Conservation (phyloP, 257 asterid species). For the Solanum sitiens region DNA sequence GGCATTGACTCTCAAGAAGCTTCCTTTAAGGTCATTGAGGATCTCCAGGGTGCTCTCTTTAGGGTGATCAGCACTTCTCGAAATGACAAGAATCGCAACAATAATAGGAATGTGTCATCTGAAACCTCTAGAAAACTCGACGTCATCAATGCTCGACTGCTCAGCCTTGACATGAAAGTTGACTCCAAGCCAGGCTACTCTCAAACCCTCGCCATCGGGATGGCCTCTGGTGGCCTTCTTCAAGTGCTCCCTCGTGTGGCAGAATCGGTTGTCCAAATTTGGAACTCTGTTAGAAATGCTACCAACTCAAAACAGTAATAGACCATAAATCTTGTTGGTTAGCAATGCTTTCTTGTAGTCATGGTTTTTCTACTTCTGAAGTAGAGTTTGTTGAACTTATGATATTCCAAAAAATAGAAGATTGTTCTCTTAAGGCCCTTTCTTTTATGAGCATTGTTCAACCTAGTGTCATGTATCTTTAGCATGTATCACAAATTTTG, state of each 20-base stretch:
- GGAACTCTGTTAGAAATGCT: constrained; percentile 49
- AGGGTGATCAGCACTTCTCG: constrained; percentile 20
- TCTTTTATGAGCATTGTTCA: not conserved
- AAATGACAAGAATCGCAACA: constrained; percentile 16
- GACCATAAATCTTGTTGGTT: not conserved
- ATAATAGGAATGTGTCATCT: constrained; percentile 6
- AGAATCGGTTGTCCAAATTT: constrained; percentile 36
- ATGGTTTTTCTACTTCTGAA: not conserved
- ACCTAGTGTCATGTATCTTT: not conserved
- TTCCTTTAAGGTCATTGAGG: constrained; percentile 70
- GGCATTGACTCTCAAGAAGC: constrained; percentile 75
- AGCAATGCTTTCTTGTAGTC: not conserved
- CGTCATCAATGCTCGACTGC: constrained; percentile 47
- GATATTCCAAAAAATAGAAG: not conserved
- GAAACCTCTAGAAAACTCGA: constrained; percentile 56
- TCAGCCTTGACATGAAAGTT: constrained; percentile 56
- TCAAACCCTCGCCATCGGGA: constrained; percentile 58
- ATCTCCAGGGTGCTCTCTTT: constrained; percentile 73
- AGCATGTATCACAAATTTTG: not conserved
- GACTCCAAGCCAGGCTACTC: constrained; percentile 80
- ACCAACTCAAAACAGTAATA: constrained; percentile 10
- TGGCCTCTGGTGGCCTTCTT: constrained; percentile 45
- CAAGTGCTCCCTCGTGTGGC: constrained; percentile 25
- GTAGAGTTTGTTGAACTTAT: not conserved
- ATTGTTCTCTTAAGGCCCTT: not conserved